Base-by-base conservation (phyloP, 139 green algal genomes). In the Tetradesmus lagerheimii region DNA sequence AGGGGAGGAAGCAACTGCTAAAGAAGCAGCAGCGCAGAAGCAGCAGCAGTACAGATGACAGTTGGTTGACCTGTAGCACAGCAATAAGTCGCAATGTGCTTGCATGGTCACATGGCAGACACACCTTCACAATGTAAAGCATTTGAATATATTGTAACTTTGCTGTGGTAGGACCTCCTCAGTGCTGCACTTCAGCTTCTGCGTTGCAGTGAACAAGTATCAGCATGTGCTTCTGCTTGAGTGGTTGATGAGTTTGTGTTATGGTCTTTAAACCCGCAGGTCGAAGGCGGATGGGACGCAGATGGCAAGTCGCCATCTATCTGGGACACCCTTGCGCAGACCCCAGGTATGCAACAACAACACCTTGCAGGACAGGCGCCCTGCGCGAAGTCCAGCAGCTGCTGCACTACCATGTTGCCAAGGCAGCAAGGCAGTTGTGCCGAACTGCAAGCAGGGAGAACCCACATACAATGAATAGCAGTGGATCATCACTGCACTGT, bases 281-380 rank as follows among this genome's bases (percentile, higher is more conserved):
- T 93, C 6, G 90, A 93, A 79, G 90, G 90, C 8, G 90, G 41
- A 0, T 91, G 86, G 90, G 38, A 87, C 39, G 93, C 86, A 35
- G 93, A 85, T 35, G 93, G 93, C 38, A 91, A 91, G 34, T 79
- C 78, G 4, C 75, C 81, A 0, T 91, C 77, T n/a, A 95, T 96
- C 41, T 96, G 94, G 94, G 94, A 96, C 74, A 91, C 80, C 0
- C 93, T 94, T 27, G 66, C 74, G 31, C 85, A 84, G 9, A 38
- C 31, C 0, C 85, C 85, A 71, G 71, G 85, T 89, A 20, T 12
- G 62, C 66, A 50, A 9, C 43, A 15, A 37, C 66, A 50, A 9
- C 43, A 15, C 6, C 43, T 50, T 57, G 0, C 77, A 92, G 45
- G 80, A 77, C 9, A n/a, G 43, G 38, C 82, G 43, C 43, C 43